Evolutionary conservation across 1,284 basidiomycete genomes (phyloP), one percentile per base, ranked within the genome.

Genomic region (Sanghuangporus weigelae): DNA sequence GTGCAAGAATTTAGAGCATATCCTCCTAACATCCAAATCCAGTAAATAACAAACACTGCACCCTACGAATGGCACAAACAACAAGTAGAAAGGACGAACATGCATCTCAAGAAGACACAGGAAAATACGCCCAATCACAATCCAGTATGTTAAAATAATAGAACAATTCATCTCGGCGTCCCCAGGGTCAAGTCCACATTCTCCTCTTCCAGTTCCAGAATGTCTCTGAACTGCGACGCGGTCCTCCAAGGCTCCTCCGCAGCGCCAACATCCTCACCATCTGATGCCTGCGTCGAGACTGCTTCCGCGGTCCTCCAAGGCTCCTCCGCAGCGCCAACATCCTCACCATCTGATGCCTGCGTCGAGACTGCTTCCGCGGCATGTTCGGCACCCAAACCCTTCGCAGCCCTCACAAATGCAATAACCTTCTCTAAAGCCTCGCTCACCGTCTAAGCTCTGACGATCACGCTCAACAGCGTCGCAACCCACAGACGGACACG

Each of bases 381-480:
- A 16, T 2, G 7, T 14, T 46, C 44, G 2, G n/a, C 12, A n/a
- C 44, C 21, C 16, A 21, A 46, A 16, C 57, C 59, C 72, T 86
- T 90, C 21, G 79, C 90, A 48, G 80, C 82, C 36, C 72, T 72
- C 19, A 96, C 79, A 69, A 96, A 96, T 44, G 79, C 82, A 67
- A 72, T 76, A 5, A 97, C 84, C 76, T 90, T 91, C 6, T 82
- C 79, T 10, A 83, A 57, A 72, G 96, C 92, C 77, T 50, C 86
- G 86, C 36, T 74, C 79, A 31, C 74, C 78, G 76, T 97, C 95
- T 0, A 97, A 93, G 2, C 95, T 95, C 0, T 92, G 88, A 68
- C 92, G 92, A 21, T 93, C 91, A 39, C 77, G 73, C 77, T 97
- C 95, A 0, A 97, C 92, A 35, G 97, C 93, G 73, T 98, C 95